Percentiles rank a stretch among this genome's conserved stretches.
These are phyloP conservation scores for Pythium biforme DNA, from an alignment of 352 stramenopile species.

Conservation along the genomic window DNA sequence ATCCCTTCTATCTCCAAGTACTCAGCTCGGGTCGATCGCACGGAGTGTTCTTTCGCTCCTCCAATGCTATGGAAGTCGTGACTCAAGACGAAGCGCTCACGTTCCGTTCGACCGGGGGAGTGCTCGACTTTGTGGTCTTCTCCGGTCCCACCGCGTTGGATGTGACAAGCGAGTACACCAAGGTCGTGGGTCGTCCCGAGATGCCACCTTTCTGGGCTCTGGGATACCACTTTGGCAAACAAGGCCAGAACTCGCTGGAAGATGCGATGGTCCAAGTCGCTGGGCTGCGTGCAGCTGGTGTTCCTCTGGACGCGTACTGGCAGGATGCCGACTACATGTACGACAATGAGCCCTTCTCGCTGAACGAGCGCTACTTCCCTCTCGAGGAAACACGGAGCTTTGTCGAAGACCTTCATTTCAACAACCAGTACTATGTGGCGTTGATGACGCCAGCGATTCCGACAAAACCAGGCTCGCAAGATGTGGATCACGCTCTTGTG, in stretches of 20 bases:
- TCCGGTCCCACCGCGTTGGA: conserved; percentile 49
- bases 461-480: conserved; percentile 2
- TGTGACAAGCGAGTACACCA: conserved; percentile 73
- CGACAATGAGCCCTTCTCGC: conserved; percentile 47
- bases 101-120: conserved; percentile 73
- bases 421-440: conserved; percentile 76
- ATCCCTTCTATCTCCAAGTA: conserved; percentile 77
- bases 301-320: conserved; percentile 84
- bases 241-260: conserved; percentile 36
- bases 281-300: conserved; percentile 34
- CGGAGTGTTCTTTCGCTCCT: conserved; percentile 76
- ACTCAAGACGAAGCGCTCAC: conserved; percentile 61
- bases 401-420: conserved; percentile 78
- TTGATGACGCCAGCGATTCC: conserved; percentile 68
- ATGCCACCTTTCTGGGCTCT: conserved; percentile 86
- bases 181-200: conserved; percentile 64
- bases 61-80: conserved; percentile 87
- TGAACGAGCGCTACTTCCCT: conserved; percentile 60
- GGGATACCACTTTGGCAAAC: conserved; percentile 76
- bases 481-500: conserved; percentile 4
- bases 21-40: conserved; percentile 46
- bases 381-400: conserved; percentile 42
- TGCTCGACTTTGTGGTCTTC: conserved; percentile 85
- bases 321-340: conserved; percentile 70
- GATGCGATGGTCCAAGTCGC: conserved; percentile 36